These are phyloP conservation scores for Penicillium corylophilum DNA, from an alignment of 2,329 filamentous ascomycete species.

Conservation along the genomic window DNA sequence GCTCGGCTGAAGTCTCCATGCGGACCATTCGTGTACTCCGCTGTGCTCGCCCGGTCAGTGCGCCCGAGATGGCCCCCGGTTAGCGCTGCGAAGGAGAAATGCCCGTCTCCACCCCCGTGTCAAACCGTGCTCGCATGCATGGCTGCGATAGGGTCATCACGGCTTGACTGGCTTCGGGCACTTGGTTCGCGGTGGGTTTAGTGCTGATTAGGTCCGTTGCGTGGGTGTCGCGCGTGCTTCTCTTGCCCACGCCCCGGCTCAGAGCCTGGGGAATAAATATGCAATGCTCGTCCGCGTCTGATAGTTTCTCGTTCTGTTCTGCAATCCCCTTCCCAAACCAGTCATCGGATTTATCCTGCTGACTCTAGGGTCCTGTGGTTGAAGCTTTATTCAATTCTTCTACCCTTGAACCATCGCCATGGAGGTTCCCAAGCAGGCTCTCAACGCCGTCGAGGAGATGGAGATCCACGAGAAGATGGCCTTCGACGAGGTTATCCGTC, in stretches of 20 bases:
- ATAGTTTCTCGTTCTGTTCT: background rate
- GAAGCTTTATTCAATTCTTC: background rate
- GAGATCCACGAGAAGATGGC: constrained; percentile 58
- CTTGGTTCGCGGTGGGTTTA: constrained; percentile 3
- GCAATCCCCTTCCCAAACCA: background rate
- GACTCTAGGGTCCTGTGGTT: background rate
- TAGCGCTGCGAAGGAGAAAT: constrained; percentile 6
- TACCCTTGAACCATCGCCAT: constrained; percentile 8
- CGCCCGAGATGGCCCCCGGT: constrained; percentile 6
- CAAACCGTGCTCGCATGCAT: constrained; percentile 9
- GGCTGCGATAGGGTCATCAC: constrained; percentile 9
- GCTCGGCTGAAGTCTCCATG: background rate
- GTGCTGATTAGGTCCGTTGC: background rate
- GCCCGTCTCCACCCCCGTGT: constrained; percentile 5
- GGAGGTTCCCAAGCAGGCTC: constrained; percentile 29
- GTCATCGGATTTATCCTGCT: background rate
- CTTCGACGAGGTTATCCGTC: constrained; percentile 78
- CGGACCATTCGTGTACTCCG: constrained; percentile 1
- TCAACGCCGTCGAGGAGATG: constrained; percentile 50
- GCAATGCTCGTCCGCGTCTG: background rate
- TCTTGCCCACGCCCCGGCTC: background rate
- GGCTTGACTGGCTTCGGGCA: background rate
- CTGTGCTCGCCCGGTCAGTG: constrained; percentile 7
- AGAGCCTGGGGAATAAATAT: background rate
- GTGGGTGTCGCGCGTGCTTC: background rate